Conservation (phyloP, 257 asterid species). For the Cruciata laevipes region DNA sequence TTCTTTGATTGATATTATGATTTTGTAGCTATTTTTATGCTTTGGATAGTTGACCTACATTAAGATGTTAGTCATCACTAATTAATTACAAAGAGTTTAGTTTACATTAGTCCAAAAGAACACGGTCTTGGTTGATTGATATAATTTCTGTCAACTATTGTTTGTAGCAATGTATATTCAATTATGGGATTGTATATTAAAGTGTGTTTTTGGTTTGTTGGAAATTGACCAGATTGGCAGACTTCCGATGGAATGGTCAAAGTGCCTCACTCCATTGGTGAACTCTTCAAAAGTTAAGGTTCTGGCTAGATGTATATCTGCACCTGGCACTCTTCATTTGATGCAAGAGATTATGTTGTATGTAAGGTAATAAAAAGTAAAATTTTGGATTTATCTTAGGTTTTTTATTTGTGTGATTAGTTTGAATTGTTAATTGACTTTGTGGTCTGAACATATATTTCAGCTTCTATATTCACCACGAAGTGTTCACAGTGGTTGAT, state of each 20-base stretch:
- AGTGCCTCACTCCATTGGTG: constrained; percentile 82
- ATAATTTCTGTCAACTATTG: background rate
- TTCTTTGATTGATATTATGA: background rate
- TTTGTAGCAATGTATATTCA: background rate
- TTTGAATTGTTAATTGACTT: background rate
- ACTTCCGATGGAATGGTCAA: constrained; percentile 89
- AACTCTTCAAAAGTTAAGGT: constrained; percentile 71
- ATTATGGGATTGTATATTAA: background rate
- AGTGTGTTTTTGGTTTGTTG: background rate
- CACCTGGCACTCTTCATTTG: constrained; percentile 51
- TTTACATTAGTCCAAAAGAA: background rate
- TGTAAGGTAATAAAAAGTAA: constrained; percentile 48
- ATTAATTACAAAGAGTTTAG: background rate
- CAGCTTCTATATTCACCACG: constrained; percentile 72
- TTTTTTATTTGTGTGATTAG: constrained; percentile 5
- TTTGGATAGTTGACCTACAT: background rate
- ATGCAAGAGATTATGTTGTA: constrained; percentile 82
- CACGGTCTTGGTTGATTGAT: background rate
- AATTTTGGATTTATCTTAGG: background rate
- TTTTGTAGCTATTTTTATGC: background rate
- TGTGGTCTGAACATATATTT: constrained; percentile 2
- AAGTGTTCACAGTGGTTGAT: constrained; percentile 44
- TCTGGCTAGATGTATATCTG: constrained; percentile 68
- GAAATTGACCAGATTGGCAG: constrained; percentile 54
- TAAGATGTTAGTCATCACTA: background rate